Base-by-base conservation (phyloP, 257 asterid species). In the Catharanthus roseus region DNA sequence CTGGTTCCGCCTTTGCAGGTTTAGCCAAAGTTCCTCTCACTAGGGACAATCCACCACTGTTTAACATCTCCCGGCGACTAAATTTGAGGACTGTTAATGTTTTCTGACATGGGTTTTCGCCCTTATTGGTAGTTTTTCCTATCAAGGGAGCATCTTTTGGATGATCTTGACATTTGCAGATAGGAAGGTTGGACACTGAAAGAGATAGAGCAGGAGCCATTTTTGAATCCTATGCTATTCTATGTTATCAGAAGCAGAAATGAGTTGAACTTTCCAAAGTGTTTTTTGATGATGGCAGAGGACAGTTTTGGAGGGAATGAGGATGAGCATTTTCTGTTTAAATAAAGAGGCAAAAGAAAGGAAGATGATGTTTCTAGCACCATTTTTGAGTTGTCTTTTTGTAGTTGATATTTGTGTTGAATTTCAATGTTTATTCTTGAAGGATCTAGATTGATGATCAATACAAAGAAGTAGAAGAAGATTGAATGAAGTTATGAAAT, bases 181-280 rank as follows among this genome's bases (percentile, higher is more conserved):
- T 44, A 29, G 96, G 90, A 2, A 73, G 75, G 72, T 79, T 57
- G 63, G 86, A 78, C 21, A 81, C 67, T 16, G 81, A 76, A 19
- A 84, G 19, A 5, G 86, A 81, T 24, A 83, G 54, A 1, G 85
- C 72, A 50, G 77, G 61, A 18, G 89, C 76, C 96, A 87, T 89
- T 74, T 71, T 51, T 51, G 63, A 36, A 62, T 10, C 8, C 19
- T 24, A 12, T 38, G 41, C 18, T 23, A 68, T 24, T 2, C 19
- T 24, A 12, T 38, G 41, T 21, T 23, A 68, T 24, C 0, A 41
- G 15, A 13, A 21, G 58, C 58, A 21, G 58, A 33, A 61, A 9
- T 61, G 11, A 60, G n/a, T 31, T 9, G 42, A 19, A 7, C 9
- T 29, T 23, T 55, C 21, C 23, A 45, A 38, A 1, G 47, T 23